Conservation (phyloP, 2,329 filamentous ascomycete species). For the Falciphora oryzae region DNA sequence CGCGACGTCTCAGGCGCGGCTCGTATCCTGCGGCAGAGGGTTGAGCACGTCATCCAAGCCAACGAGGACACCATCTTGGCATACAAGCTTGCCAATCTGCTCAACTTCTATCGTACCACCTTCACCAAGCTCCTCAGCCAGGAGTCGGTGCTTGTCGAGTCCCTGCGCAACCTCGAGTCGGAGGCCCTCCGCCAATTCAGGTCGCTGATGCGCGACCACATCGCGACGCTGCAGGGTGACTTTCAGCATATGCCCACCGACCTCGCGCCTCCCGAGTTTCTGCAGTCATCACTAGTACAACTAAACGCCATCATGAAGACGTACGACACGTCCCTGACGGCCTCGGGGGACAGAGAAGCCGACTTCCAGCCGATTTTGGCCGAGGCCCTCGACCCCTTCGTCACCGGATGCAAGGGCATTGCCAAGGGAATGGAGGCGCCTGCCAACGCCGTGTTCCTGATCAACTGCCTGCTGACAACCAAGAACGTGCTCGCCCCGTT, state of each 20-base stretch:
- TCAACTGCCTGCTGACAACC: conserved; percentile 64
- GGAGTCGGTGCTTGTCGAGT: conserved; percentile 62
- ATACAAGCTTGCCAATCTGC: conserved; percentile 84
- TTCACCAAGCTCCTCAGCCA: conserved; percentile 73
- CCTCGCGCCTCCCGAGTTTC: conserved; percentile 71
- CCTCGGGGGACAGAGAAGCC: conserved; percentile 51
- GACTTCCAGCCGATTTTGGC: conserved; percentile 70
- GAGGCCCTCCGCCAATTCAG: conserved; percentile 81
- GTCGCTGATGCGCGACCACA: conserved; percentile 72
- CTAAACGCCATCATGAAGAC: conserved; percentile 76
- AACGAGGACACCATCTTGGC: conserved; percentile 85
- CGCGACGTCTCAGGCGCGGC: conserved; percentile 77
- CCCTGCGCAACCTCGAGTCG: conserved; percentile 62
- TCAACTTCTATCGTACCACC: conserved; percentile 83
- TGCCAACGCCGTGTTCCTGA: conserved; percentile 59
- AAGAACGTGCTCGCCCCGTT: conserved; percentile 50
- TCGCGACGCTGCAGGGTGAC: conserved; percentile 67
- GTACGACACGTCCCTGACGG: conserved; percentile 73
- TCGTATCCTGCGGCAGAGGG: conserved; percentile 77
- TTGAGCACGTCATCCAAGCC: conserved; percentile 86
- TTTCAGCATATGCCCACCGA: conserved; percentile 66
- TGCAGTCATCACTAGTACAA: conserved; percentile 73
- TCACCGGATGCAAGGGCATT: conserved; percentile 68
- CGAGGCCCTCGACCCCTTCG: conserved; percentile 81
- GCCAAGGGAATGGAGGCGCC: conserved; percentile 54